A percentile compares a stretch with the other conserved stretches of the same genome.
Evolutionary conservation across 768 basidiomycete genomes (phyloP).

Genomic region (Suillus sp.): DNA sequence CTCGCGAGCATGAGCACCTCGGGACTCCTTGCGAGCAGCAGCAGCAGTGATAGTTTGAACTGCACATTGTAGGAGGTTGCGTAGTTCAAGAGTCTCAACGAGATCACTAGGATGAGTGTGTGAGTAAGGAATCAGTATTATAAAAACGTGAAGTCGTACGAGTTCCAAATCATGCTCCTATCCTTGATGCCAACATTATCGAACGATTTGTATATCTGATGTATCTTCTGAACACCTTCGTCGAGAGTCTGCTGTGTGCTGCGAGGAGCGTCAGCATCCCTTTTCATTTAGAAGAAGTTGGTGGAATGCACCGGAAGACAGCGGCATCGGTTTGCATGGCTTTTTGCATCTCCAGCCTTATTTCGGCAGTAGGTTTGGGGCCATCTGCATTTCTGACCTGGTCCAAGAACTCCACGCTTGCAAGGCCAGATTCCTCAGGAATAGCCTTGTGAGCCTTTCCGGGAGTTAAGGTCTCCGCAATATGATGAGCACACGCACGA

Average conservation of each 20-base stretch:
- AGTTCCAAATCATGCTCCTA: conserved; percentile 99
- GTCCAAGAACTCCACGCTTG: conserved; percentile 87
- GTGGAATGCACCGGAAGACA: conserved; percentile 74
- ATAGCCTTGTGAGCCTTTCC: conserved; percentile 91
- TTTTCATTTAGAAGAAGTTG: background rate
- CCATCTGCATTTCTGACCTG: conserved; percentile 83
- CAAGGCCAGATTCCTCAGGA: conserved; percentile 81
- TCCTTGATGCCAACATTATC: conserved; percentile 95
- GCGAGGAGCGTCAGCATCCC: conserved; percentile 14
- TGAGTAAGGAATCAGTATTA: conserved; percentile 13
- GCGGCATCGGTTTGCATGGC: conserved; percentile 98
- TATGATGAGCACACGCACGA: conserved; percentile 98
- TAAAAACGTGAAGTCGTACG: conserved; percentile 53
- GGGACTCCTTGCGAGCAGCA: conserved; percentile 93
- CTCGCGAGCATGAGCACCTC: conserved; percentile 98
- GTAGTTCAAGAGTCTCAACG: conserved; percentile 94
- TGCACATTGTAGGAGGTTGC: conserved; percentile 94
- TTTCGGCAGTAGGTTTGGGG: conserved; percentile 82
- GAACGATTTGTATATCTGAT: conserved; percentile 84
- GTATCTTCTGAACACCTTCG: conserved; percentile 88
- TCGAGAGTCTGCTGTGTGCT: conserved; percentile 89
- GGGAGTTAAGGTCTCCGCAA: conserved; percentile 85
- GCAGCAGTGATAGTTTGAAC: conserved; percentile 94
- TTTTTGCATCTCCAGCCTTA: conserved; percentile 97
- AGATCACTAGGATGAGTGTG: conserved; percentile 67